Base-by-base conservation (phyloP, 495 filamentous ascomycete genomes). In the Xylaria palmicola region DNA sequence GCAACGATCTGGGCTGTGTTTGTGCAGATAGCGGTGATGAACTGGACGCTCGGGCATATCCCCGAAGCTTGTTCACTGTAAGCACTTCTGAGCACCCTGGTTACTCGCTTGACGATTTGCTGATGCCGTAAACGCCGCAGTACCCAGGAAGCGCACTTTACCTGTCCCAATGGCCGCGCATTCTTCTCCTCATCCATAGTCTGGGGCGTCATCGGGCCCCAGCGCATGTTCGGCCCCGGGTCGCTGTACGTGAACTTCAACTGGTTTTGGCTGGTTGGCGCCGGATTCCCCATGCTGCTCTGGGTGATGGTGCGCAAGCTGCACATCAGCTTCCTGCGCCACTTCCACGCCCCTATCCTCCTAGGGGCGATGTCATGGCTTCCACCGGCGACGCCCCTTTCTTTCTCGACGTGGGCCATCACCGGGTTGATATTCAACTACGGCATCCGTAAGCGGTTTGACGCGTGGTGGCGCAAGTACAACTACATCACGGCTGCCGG, bases 401-500 rank as follows among this genome's bases (percentile, higher is more conserved):
- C 77, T 65, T 88, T 85, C 65, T 80, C 83, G 10, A 80, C 80
- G 0, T 87, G 85, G 84, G 82, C 81, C 67, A 69, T 81, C 7
- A 75, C 82, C 27, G 84, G 84, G 32, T 72, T 79, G 32, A 73
- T 86, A 24, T 87, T 87, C 70, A 84, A 87, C 57, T 78, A 82
- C 15, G 51, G 75, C 13, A 73, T 87, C 48, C 75, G 78, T 26
- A 77, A 76, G 22, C 77, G 76, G 19, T 81, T 74, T 30, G 70
- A 75, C 24, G 80, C 74, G 0, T 87, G 85, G 85, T 87, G 85
- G 85, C 73, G 73, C 0, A 80, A 80, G 43, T 83, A 67, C 76
- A 90, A 89, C 73, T 90, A 88, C 65, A 75, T 89, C 47, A 79
- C 85, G 0, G 85, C 85, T 10, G 87, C 86, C 0, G 86, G 79